Percentiles rank a stretch among this genome's conserved stretches.
Evolutionary conservation across 805 yeast genomes (phyloP).

Genomic region (Kodamaea lidongshanica): DNA sequence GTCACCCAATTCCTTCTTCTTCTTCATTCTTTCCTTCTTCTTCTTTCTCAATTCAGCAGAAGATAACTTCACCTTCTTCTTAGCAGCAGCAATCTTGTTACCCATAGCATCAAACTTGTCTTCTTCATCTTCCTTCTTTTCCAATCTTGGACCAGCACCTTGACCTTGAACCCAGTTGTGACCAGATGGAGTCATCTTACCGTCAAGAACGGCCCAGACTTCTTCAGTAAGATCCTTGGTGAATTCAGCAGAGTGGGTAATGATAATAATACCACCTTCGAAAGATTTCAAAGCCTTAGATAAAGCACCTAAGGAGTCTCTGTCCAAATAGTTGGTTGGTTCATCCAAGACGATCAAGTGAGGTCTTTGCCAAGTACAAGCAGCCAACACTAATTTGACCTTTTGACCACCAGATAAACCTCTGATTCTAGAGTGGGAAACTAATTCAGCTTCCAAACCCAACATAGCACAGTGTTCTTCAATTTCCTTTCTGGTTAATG

Average conservation of each 20-base stretch:
- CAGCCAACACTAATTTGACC: slow-evolving; percentile 99
- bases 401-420: slow-evolving; percentile 99
- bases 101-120: slow-evolving; percentile 99
- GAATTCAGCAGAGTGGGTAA: slow-evolving; percentile 99
- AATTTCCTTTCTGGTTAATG: slow-evolving; percentile 99
- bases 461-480: slow-evolving; percentile 98
- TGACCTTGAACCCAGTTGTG: slow-evolving; percentile 99
- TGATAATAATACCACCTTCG: slow-evolving; percentile 99
- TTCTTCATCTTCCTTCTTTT: slow-evolving; percentile 94
- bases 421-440: slow-evolving; percentile 99
- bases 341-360: slow-evolving; percentile 98
- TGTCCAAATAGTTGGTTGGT: slow-evolving; percentile 98
- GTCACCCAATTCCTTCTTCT: slow-evolving; percentile 99
- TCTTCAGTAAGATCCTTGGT: slow-evolving; percentile 99
- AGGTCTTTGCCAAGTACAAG: slow-evolving; percentile 99
- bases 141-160: slow-evolving; percentile 99
- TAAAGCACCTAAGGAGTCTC: slow-evolving; percentile 99
- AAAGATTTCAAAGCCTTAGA: slow-evolving; percentile 97
- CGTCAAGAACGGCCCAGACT: slow-evolving; percentile 99
- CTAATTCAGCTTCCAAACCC: slow-evolving; percentile 98
- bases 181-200: slow-evolving; percentile 99
- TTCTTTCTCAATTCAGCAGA: slow-evolving; percentile 99
- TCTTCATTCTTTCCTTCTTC: slow-evolving; percentile 99
- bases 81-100: slow-evolving; percentile 94
- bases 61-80: slow-evolving; percentile 96